Conservation (phyloP, 2,329 filamentous ascomycete species). For the Pseudogymnoascus sp. region DNA sequence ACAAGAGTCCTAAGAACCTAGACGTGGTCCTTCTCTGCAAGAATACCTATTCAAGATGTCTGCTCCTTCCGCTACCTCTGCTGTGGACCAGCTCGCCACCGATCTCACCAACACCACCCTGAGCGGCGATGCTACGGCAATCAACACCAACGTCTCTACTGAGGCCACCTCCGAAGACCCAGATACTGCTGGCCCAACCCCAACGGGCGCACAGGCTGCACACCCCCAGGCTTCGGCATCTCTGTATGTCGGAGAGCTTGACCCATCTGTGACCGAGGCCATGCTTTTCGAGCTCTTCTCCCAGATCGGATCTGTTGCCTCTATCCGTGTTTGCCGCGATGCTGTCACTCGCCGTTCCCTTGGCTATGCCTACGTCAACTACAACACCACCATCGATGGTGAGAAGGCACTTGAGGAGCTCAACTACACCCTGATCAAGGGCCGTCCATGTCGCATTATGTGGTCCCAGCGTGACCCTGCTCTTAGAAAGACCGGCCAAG, state of each 20-base stretch:
- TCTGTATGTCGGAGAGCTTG: slow-evolving; percentile 97
- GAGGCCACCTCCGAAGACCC: slow-evolving; percentile 46
- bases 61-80: slow-evolving; percentile 47
- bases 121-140: slow-evolving; percentile 58
- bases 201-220: slow-evolving; percentile 57
- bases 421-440: slow-evolving; percentile 99
- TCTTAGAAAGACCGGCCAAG: slow-evolving; percentile 97
- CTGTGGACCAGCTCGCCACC: slow-evolving; percentile 72
- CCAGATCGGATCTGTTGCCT: slow-evolving; percentile 96
- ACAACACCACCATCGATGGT: slow-evolving; percentile 93
- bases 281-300: slow-evolving; percentile 99
- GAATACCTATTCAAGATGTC: slow-evolving; percentile 44
- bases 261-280: slow-evolving; percentile 94
- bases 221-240: slow-evolving; percentile 92
- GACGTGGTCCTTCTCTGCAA: slow-evolving; percentile 14
- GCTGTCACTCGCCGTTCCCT: slow-evolving; percentile 97
- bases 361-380: slow-evolving; percentile 99
- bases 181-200: slow-evolving; percentile 60
- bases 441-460: slow-evolving; percentile 98
- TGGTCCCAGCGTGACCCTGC: slow-evolving; percentile 99
- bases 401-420: slow-evolving; percentile 98
- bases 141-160: slow-evolving; percentile 66
- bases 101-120: slow-evolving; percentile 66
- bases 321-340: slow-evolving; percentile 98
- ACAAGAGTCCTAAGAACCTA: slow-evolving; percentile 13